Base-by-base conservation (phyloP, 2,329 filamentous ascomycete species). In the Colletotrichum sp. region DNA sequence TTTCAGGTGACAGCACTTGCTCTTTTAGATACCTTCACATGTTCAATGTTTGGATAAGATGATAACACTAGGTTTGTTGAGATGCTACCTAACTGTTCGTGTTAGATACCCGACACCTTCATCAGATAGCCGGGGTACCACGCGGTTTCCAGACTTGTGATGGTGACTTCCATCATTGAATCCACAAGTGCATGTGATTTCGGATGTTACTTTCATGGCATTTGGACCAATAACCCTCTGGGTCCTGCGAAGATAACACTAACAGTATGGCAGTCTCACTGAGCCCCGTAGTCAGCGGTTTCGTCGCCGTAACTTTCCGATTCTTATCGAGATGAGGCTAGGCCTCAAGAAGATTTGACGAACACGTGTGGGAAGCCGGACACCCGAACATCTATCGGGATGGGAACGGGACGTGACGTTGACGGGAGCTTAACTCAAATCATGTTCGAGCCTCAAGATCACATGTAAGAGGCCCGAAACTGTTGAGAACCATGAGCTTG, bases 401-500 rank as follows among this genome's bases (percentile, higher is more conserved):
- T 28, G 36, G 24, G 16, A 66, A 66, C 64, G 64, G 64, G 64
- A 66, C 64, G 43, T 66, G 38, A 66, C 64, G 26, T 61, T 52
- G 64, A 55, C 64, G 64, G 64, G 64, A 66, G 64, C 64, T 66
- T 34, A 66, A 66, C 64, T 21, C 24, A 66, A 66, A 66, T 52
- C 34, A 24, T 1, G 64, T 55, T 66, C 18, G 15, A 32, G 26
- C 26, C n/a, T 21, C 34, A 52, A 24, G 62, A 66, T 66, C 30
- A 66, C 64, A 66, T 66, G 64, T 66, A 28, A 66, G 28, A 66
- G 43, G 5, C 21, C 16, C 36, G 48, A 52, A 66, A 21, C 10
- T 66, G 43, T 66, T 66, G 43, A 30, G 38, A 52, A 52, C 10
- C 43, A 21, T 52, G n/a, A 66, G 16, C 64, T 66, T n/a, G 21